Conservation (phyloP, 306 rosid genomes). For the Macrotyloma uniflorum region DNA sequence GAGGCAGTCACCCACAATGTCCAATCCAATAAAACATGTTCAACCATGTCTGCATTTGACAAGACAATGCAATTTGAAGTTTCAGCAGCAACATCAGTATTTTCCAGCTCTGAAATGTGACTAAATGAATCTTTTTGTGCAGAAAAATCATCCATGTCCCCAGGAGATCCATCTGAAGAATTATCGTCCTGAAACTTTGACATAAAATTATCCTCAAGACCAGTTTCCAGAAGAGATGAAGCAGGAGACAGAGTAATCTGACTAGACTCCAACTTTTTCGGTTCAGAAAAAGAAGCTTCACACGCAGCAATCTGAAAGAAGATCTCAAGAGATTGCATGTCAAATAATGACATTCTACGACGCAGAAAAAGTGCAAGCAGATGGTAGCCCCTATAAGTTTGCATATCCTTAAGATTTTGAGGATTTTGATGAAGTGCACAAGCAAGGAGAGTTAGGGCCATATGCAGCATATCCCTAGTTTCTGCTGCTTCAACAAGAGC, state of each 20-base stretch:
- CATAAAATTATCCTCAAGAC: slow-evolving; percentile 76
- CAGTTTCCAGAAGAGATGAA: slow-evolving; percentile 62
- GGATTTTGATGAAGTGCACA: slow-evolving; percentile 94
- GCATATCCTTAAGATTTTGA: slow-evolving; percentile 93
- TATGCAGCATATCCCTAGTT: slow-evolving; percentile 95
- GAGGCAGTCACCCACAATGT: slow-evolving; percentile 94
- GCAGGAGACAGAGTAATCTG: slow-evolving; percentile 61
- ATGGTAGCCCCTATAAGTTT: slow-evolving; percentile 94
- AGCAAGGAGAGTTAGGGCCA: slow-evolving; percentile 89
- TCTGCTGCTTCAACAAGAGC: slow-evolving; percentile 96
- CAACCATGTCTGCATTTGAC: slow-evolving; percentile 99
- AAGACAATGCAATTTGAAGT: slow-evolving; percentile 97
- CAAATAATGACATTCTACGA: slow-evolving; percentile 85
- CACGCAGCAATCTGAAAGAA: slow-evolving; percentile 98
- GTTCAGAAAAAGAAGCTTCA: slow-evolving; percentile 99
- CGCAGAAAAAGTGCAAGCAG: slow-evolving; percentile 93
- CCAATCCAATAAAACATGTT: slow-evolving; percentile 99
- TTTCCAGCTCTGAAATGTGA: slow-evolving; percentile 95
- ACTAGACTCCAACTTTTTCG: slow-evolving; percentile 69
- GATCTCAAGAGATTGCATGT: slow-evolving; percentile 96
- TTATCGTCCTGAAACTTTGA: slow-evolving; percentile 82
- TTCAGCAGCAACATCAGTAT: slow-evolving; percentile 73
- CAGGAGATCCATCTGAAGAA: slow-evolving; percentile 92
- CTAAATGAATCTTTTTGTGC: slow-evolving; percentile 89
- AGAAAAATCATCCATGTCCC: slow-evolving; percentile 91